Percentiles rank a stretch among this genome's conserved stretches.
These are phyloP conservation scores for Pulicaria dysenterica DNA, from an alignment of 129 eudicot species.

Conservation along the genomic window DNA sequence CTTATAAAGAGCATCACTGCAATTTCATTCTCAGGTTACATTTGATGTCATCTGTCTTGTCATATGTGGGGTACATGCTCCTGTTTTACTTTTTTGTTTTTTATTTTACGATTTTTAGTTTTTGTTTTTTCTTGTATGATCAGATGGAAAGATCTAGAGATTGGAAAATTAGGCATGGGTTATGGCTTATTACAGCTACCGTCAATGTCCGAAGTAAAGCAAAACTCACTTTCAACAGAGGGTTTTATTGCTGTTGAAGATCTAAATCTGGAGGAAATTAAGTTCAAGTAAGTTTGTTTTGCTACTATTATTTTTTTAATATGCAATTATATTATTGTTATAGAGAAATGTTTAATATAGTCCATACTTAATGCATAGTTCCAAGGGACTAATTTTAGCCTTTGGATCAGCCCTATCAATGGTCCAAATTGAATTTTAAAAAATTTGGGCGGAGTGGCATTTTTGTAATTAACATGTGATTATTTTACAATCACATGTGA, in stretches of 20 bases:
- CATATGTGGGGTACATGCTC: neutral
- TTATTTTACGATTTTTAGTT: neutral
- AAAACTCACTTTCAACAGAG: constrained; percentile 63
- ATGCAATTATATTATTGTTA: neutral
- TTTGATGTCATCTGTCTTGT: neutral
- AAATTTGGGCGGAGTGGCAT: too few relatives aligned
- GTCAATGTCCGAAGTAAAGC: constrained; percentile 82
- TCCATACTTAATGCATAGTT: too few relatives aligned
- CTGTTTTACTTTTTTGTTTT: neutral
- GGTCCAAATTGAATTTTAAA: too few relatives aligned
- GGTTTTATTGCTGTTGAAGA: constrained; percentile 78
- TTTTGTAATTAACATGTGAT: too few relatives aligned
- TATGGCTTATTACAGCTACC: constrained; percentile 91
- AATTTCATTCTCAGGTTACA: constrained; percentile 75
- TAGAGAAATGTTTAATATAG: too few relatives aligned
- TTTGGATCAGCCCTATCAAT: too few relatives aligned
- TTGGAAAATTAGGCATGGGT: constrained; percentile 93
- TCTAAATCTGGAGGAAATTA: constrained; percentile 76
- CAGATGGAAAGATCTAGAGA: constrained; percentile 91
- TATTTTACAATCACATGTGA: too few relatives aligned
- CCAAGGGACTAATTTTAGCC: too few relatives aligned
- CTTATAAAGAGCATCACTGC: constrained; percentile 94
- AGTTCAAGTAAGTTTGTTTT: constrained; percentile 67
- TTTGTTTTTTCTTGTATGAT: neutral
- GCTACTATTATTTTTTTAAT: neutral